Conservation (phyloP, 305 asterid genomes). For the Fraxinus floribunda region DNA sequence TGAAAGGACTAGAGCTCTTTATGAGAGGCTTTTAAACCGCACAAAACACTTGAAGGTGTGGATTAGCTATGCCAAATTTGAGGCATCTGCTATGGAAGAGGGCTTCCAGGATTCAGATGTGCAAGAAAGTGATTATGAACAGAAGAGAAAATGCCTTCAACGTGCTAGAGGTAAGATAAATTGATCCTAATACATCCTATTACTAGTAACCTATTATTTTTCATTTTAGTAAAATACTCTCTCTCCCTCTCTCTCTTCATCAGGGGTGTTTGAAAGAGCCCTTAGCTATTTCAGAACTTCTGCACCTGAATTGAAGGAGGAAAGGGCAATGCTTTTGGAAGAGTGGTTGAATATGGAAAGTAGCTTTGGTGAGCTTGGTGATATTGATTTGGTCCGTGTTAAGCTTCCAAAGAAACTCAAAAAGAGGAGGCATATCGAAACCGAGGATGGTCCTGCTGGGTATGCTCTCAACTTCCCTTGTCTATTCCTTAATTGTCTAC, state of each 20-base stretch:
- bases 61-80: constrained; percentile 93
- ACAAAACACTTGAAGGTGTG: constrained; percentile 95
- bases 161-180: constrained; percentile 68
- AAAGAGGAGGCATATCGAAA: constrained; percentile 75
- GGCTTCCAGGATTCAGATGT: constrained; percentile 33
- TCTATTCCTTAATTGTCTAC: not conserved
- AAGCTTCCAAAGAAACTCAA: constrained; percentile 86
- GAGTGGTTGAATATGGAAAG: constrained; percentile 83
- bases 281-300: constrained; percentile 64
- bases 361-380: constrained; percentile 74
- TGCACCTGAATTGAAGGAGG: constrained; percentile 90
- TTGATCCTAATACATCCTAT: not conserved
- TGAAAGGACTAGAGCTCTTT: constrained; percentile 75
- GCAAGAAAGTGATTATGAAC: constrained; percentile 48
- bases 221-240: not conserved
- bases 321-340: constrained; percentile 82
- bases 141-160: constrained; percentile 52
- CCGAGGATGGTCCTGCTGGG: constrained; percentile 84
- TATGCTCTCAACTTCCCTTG: constrained; percentile 29
- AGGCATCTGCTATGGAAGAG: constrained; percentile 65
- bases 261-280: constrained; percentile 81
- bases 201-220: not conserved
- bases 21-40: constrained; percentile 81
- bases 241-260: constrained; percentile 6
- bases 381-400: constrained; percentile 55